Conservation (phyloP, 2,329 filamentous ascomycete species). For the Hypoxylon sp. region DNA sequence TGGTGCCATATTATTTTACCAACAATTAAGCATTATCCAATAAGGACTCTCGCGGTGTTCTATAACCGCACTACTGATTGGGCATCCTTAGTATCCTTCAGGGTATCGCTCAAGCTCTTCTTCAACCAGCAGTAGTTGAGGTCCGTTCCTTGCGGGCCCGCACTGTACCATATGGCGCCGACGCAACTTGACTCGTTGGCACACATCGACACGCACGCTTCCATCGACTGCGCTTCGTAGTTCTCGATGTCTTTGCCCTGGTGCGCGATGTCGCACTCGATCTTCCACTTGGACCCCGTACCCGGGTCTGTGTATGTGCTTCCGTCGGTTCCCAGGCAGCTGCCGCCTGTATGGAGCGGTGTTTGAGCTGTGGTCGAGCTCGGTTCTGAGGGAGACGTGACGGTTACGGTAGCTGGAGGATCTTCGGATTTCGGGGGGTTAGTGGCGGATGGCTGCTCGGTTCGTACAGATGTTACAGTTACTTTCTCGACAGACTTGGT, state of each 20-base stretch:
- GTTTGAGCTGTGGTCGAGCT: constrained; percentile 9
- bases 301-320: constrained; percentile 47
- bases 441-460: constrained; percentile 24
- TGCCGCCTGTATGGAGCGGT: constrained; percentile 4
- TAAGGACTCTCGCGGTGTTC: not conserved
- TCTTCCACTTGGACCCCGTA: constrained; percentile 39
- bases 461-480: constrained; percentile 17
- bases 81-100: constrained; percentile 43
- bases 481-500: constrained; percentile 14
- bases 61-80: constrained; percentile 47
- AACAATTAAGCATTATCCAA: not conserved
- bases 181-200: constrained; percentile 41
- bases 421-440: constrained; percentile 15
- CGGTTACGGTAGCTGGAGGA: constrained; percentile 9
- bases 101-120: constrained; percentile 39
- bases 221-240: constrained; percentile 46
- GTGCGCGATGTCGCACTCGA: constrained; percentile 47
- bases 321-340: constrained; percentile 45
- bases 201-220: constrained; percentile 47
- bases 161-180: constrained; percentile 50
- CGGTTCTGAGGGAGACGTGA: constrained; percentile 7
- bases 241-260: constrained; percentile 48
- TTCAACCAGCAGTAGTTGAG: constrained; percentile 53
- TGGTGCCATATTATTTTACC: not conserved
- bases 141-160: constrained; percentile 50